Evolutionary conservation across 164 flowering plant genomes (phyloP).

Genomic region (Nymphaea colorata): DNA sequence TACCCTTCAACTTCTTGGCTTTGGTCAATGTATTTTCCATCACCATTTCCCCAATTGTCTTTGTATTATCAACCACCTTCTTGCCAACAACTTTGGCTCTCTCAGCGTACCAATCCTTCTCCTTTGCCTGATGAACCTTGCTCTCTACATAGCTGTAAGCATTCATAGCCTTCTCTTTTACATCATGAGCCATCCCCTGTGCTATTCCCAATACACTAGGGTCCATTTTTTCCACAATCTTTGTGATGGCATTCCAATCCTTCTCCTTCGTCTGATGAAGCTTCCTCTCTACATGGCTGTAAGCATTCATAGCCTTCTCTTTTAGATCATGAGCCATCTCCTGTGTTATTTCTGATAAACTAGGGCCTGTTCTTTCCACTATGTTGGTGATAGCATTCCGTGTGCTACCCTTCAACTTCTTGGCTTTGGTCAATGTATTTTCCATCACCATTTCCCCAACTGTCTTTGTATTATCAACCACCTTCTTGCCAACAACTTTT

Average conservation of each 20-base stretch:
- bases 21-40: neutral
- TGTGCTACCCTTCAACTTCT: neutral
- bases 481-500: slow-evolving; percentile 6
- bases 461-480: neutral
- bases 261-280: neutral
- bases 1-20: too few species aligned
- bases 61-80: slow-evolving; percentile 1
- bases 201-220: slow-evolving; percentile 19
- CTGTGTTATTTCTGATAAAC: neutral
- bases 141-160: slow-evolving; percentile 1
- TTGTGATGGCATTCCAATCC: neutral
- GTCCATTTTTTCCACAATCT: slow-evolving; percentile 17
- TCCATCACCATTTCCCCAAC: slow-evolving; percentile 1
- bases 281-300: slow-evolving; percentile 4
- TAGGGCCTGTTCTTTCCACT: neutral
- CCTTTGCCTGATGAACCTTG: neutral
- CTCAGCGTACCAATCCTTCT: neutral
- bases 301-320: slow-evolving; percentile 5
- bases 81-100: slow-evolving; percentile 6
- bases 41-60: neutral
- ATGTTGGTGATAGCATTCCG: neutral
- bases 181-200: slow-evolving; percentile 10
- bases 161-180: neutral
- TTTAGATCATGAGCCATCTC: slow-evolving; percentile 7
- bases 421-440: neutral